These are phyloP conservation scores for Coemansia sp. DNA, from an alignment of 192 early-diverging fungal genomes.

Conservation along the genomic window DNA sequence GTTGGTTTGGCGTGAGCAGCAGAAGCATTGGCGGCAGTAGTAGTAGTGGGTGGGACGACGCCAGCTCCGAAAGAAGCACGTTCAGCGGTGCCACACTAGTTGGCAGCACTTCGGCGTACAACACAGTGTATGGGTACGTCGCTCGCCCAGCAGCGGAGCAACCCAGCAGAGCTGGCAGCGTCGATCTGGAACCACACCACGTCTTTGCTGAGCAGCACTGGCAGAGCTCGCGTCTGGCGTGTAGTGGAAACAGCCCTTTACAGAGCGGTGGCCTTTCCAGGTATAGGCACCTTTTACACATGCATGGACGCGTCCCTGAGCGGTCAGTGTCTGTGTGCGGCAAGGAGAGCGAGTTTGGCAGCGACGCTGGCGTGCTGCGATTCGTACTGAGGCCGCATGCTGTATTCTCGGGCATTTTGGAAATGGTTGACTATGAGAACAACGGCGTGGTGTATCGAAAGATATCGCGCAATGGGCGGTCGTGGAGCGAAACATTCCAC, in stretches of 20 bases:
- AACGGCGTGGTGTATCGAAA: conserved; percentile 26
- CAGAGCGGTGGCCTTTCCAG: not conserved
- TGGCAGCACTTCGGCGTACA: conserved; percentile 5
- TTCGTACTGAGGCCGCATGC: conserved; percentile 25
- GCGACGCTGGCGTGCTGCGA: not conserved
- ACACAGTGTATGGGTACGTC: not conserved
- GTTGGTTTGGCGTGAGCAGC: not conserved
- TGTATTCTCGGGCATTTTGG: conserved; percentile 17
- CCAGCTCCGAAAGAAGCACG: conserved; percentile 10
- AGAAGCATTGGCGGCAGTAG: conserved; percentile 8
- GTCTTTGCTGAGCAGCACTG: not conserved
- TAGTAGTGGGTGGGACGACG: conserved; percentile 4
- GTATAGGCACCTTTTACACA: not conserved
- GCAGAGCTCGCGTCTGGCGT: not conserved
- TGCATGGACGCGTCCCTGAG: not conserved
- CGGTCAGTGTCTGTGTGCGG: not conserved
- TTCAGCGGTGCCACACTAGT: conserved; percentile 27
- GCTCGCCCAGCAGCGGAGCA: not conserved
- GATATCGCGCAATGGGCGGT: conserved; percentile 12
- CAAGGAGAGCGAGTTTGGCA: not conserved
- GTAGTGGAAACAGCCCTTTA: not conserved
- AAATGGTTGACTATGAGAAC: conserved; percentile 24
- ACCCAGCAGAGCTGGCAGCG: not conserved
- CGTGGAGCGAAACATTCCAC: conserved; percentile 44
- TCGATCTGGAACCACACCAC: not conserved